A percentile compares a stretch with the other conserved stretches of the same genome.
Conservation (phyloP, 1,139 yeast species). For the Pichia kudriavzevii region DNA sequence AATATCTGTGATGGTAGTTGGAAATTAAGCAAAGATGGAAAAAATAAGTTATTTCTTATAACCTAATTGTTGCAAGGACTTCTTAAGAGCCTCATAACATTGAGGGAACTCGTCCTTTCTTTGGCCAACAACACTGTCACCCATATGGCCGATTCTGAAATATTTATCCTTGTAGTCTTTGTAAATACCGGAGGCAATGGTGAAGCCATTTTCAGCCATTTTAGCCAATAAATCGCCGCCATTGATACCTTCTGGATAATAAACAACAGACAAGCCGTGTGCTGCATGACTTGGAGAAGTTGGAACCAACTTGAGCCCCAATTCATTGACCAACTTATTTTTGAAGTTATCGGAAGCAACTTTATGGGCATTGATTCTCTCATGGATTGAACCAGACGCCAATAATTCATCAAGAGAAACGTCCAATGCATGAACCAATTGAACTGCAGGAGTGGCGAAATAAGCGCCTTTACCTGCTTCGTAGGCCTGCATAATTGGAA, state of each 20-base stretch:
- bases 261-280: constrained; percentile 81
- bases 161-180: constrained; percentile 73
- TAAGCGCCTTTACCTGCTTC: constrained; percentile 78
- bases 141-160: constrained; percentile 96
- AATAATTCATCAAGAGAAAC: constrained; percentile 72
- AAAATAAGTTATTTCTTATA: constrained; percentile 24
- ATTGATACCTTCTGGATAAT: constrained; percentile 68
- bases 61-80: constrained; percentile 36
- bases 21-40: no score
- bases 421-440: constrained; percentile 72
- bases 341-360: constrained; percentile 62
- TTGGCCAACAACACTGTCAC: constrained; percentile 49
- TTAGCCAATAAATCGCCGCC: constrained; percentile 56
- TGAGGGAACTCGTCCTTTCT: constrained; percentile 35
- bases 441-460: constrained; percentile 93
- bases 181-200: constrained; percentile 88
- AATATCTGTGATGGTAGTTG: no score
- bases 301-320: constrained; percentile 69
- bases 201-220: constrained; percentile 61
- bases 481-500: constrained; percentile 81
- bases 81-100: constrained; percentile 34
- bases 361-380: constrained; percentile 58
- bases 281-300: constrained; percentile 55
- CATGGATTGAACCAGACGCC: constrained; percentile 43
- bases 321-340: constrained; percentile 35